Base-by-base conservation (phyloP, 2,329 filamentous ascomycete genomes). In the Neofusicoccum cordaticola region DNA sequence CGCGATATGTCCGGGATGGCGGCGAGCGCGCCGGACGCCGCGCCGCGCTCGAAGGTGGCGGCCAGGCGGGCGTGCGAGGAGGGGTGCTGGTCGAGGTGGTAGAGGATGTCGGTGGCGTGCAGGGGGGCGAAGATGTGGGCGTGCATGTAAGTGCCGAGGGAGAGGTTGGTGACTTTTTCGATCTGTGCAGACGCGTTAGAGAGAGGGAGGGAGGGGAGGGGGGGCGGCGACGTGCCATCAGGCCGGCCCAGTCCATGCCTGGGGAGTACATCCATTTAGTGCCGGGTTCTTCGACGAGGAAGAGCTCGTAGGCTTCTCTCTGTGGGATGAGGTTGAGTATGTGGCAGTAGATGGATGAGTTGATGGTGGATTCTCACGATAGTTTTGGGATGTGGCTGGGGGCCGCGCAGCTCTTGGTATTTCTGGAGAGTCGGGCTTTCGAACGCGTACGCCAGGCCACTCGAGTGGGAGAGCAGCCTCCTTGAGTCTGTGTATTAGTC, bases 221-320 rank as follows among this genome's bases (percentile, higher is more conserved):
- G 37, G 37, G 5, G 50, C 2, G 34, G n/a, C 4, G 3, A 34
- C n/a, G 27, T 39, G 27, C 56, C 56, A 60, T 47, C 9, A 60
- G n/a, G 11, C 71, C 72, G 1, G 65, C 71, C 45, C 71, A 67
- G 42, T 72, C 71, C 27, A 71, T 62, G 17, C 70, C 67, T 44
- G 65, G 61, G 0, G 68, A 70, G 31, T 74, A 73, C 0, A 65
- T 62, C 58, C 66, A 73, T 0, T 63, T 68, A 8, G 64, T 66
- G 5, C 72, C 71, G 2, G 72, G 71, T 44, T 74, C 72, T 47
- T 69, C 72, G 27, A 73, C 19, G 8, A 74, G 67, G 5, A 64
- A 50, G 13, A 68, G 69, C 15, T 66, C 64, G 2, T 53, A 70
- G 65, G 48, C 63, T 65, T 22, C 68, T 69, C 17, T 57, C 65